Evolutionary conservation across 202 grass and related monocot species (phyloP).

Genomic region (Brachypodium distachyon): DNA sequence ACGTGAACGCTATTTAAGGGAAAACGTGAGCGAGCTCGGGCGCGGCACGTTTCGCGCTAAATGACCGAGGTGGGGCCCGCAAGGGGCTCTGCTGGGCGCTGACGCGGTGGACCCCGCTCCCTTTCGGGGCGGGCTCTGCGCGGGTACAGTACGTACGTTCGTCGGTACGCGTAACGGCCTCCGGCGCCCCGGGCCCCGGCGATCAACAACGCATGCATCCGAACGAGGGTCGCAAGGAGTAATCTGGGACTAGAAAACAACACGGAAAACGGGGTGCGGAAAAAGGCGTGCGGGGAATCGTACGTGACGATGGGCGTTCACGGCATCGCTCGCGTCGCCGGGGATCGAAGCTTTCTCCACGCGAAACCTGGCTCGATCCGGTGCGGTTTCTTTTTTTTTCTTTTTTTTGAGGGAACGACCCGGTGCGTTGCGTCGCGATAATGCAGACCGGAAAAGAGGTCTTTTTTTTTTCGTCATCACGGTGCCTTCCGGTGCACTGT

Average conservation of each 20-base stretch:
- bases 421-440: not conserved
- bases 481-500: not conserved
- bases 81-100: not conserved
- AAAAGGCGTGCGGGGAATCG: too few species aligned
- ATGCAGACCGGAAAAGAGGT: not conserved
- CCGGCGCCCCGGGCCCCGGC: not conserved
- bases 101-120: not conserved
- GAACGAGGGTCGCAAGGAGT: too few species aligned
- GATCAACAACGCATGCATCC: too few species aligned
- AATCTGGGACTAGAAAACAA: too few species aligned
- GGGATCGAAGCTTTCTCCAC: too few species aligned
- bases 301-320: too few species aligned
- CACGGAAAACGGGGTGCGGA: too few species aligned
- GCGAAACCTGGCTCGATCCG: too few species aligned
- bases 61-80: not conserved
- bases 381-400: too few species aligned
- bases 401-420: too few species aligned
- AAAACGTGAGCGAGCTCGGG: slow-evolving; percentile 24
- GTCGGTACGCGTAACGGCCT: not conserved
- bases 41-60: slow-evolving; percentile 22
- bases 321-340: too few species aligned
- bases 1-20: slow-evolving; percentile 38
- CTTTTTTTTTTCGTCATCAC: not conserved
- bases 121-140: not conserved
- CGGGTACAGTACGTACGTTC: not conserved